Percentiles rank a stretch among this genome's conserved stretches.
Conservation (phyloP, 768 basidiomycete species). For the Agaricus subrufescens region DNA sequence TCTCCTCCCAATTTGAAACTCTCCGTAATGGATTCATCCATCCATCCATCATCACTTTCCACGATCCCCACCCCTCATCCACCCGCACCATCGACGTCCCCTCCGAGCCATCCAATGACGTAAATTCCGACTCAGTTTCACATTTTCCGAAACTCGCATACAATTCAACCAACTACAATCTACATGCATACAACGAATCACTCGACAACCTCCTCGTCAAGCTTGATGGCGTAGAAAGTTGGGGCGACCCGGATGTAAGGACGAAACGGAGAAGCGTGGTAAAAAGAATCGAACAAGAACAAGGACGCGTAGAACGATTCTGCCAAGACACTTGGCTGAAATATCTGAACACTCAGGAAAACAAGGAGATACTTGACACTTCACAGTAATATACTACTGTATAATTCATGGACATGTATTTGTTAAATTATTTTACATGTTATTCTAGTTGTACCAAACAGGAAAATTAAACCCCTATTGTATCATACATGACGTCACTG, state of each 20-base stretch:
- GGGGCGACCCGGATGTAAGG: constrained; percentile 51
- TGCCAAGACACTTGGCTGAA: constrained; percentile 36
- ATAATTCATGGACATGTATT: too few species aligned
- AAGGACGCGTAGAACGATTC: constrained; percentile 43
- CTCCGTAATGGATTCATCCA: constrained; percentile 38
- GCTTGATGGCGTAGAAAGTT: constrained; percentile 66
- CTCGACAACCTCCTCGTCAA: constrained; percentile 59
- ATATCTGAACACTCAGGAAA: constrained; percentile 14
- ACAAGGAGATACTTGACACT: neutral
- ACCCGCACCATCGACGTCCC: constrained; percentile 19
- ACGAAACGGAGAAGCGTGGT: constrained; percentile 48
- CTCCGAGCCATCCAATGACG: constrained; percentile 18
- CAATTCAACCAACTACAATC: constrained; percentile 51
- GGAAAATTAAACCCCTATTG: too few species aligned
- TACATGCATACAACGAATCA: constrained; percentile 60
- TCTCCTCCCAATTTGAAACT: constrained; percentile 39
- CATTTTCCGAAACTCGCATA: constrained; percentile 45
- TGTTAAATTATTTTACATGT: too few species aligned
- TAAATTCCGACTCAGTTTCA: constrained; percentile 15
- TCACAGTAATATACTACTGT: too few species aligned
- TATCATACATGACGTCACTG: too few species aligned
- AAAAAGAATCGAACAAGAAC: constrained; percentile 55
- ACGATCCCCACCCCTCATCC: constrained; percentile 21
- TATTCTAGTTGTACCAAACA: too few species aligned
- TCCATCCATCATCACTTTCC: constrained; percentile 46